Conservation (phyloP, 257 asterid genomes). For the Fraxinus quadrangulata region DNA sequence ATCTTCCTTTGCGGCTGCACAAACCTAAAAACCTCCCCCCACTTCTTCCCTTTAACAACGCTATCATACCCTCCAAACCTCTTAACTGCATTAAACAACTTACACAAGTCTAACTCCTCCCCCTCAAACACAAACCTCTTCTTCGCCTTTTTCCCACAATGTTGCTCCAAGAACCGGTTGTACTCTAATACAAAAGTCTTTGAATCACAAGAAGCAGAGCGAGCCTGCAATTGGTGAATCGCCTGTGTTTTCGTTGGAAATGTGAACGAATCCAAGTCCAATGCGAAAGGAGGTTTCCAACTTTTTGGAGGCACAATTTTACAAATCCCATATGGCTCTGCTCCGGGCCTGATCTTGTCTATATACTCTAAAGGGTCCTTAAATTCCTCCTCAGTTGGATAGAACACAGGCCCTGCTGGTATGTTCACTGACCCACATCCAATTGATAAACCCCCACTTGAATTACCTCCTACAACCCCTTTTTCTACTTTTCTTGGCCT, state of each 20-base stretch:
- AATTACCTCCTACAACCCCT: constrained; percentile 63
- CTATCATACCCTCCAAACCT: constrained; percentile 84
- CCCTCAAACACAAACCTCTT: constrained; percentile 82
- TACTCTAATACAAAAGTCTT: constrained; percentile 84
- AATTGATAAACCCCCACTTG: constrained; percentile 43
- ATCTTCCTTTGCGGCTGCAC: constrained; percentile 66
- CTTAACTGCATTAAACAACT: constrained; percentile 80
- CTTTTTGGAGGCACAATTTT: constrained; percentile 84
- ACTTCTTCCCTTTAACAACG: constrained; percentile 72
- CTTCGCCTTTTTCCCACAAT: constrained; percentile 73
- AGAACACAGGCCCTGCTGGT: constrained; percentile 85
- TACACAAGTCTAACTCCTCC: constrained; percentile 80
- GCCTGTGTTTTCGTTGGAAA: constrained; percentile 92
- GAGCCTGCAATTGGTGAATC: constrained; percentile 90
- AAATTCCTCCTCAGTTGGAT: constrained; percentile 87
- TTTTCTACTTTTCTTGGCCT: constrained; percentile 78
- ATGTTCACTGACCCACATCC: constrained; percentile 55
- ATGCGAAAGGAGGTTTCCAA: constrained; percentile 90
- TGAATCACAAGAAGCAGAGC: constrained; percentile 81
- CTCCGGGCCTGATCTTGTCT: constrained; percentile 91
- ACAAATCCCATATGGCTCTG: constrained; percentile 94
- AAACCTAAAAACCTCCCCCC: constrained; percentile 88
- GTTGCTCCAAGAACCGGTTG: constrained; percentile 72
- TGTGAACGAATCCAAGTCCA: constrained; percentile 66
- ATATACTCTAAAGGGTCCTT: constrained; percentile 85